Evolutionary conservation across 1,284 basidiomycete genomes (phyloP), one percentile per base, ranked within the genome.

Genomic region (Tilletiaria anomala): DNA sequence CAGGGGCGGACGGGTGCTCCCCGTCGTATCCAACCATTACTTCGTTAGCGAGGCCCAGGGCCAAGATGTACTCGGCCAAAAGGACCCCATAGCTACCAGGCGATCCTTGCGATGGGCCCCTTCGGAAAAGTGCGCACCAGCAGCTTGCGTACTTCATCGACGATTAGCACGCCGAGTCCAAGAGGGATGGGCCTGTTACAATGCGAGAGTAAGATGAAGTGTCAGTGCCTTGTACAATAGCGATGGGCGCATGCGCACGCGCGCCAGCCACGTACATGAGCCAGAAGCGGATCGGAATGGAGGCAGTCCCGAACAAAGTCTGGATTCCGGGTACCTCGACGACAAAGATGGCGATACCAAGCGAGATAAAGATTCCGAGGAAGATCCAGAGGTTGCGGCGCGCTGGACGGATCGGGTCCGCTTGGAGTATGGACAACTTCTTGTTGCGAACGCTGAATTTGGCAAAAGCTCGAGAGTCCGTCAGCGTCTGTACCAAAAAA

Each of bases 381-480:
- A 58, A 47, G 19, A 61, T 42, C 26, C 33, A 53, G 22, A 46
- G 37, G 45, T 61, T 61, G 20, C 45, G 39, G 15, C 40, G 47
- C 16, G 44, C 26, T 19, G 41, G 39, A 16, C 43, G 49, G 33
- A 53, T 42, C 5, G 57, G 58, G 6, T 46, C 42, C 37, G 51
- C 48, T 38, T 61, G 57, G 40, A 60, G 51, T 43, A 77, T 65
- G 35, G 71, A 72, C 6, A 75, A 68, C 41, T 71, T 70, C 39
- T 75, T 71, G 1, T 73, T 75, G 16, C 75, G 72, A 2, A 73
- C 72, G n/a, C n/a, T n/a, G n/a, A n/a, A n/a, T n/a, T n/a, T n/a
- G n/a, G n/a, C n/a, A n/a, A n/a, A n/a, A n/a, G n/a, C n/a, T n/a
- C 0, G 71, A 58, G 19, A 76, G 67, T 6, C 75, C 64, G 48